Evolutionary conservation across 1,284 basidiomycete genomes (phyloP), one percentile per base, ranked within the genome.

Genomic region (Moesziomyces sp.): DNA sequence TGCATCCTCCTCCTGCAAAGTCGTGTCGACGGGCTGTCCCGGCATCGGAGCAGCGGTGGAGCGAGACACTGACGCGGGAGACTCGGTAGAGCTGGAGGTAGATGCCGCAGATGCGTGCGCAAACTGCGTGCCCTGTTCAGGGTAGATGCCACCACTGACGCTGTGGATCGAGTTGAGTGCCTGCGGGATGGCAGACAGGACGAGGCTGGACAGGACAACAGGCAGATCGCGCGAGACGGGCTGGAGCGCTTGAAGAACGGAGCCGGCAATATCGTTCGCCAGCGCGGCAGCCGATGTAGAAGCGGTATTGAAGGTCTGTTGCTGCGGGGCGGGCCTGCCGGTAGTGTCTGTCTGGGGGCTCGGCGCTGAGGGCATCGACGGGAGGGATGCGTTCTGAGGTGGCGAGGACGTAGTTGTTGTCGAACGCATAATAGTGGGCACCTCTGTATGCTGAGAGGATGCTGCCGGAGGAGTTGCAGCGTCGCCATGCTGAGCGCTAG

Each of bases 221-320:
- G 47, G 43, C 0, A 62, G 43, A 19, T 43, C 56, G 24, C 46
- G 55, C 19, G 53, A 28, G n/a, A 54, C 48, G 3, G 66, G 59
- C 35, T 58, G 59, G 13, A 68, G 28, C 9, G 56, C 44, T 47
- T 62, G 59, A 21, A 58, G n/a, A 7, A 58, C 44, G 0, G 26
- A 50, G 3, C 30, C 54, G 6, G 52, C 52, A 9, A 58, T 21
- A 18, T 62, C 45, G 52, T 34, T 62, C 30, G 55, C 49, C 3
- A 58, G 34, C 4, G 43, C 14, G 19, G 40, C 21, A 28, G 34
- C 38, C 5, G 28, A 9, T 24, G 30, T 3, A 3, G 50, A n/a
- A 2, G 21, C 19, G 5, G 46, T 11, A 13, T 13, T 34, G 30
- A 13, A 10, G 0, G 30, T 18, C 26, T 8, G 10, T 21, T 49